These are phyloP conservation scores for Ustilago loliicola DNA, from an alignment of 1,284 basidiomycete genomes.

Conservation along the genomic window DNA sequence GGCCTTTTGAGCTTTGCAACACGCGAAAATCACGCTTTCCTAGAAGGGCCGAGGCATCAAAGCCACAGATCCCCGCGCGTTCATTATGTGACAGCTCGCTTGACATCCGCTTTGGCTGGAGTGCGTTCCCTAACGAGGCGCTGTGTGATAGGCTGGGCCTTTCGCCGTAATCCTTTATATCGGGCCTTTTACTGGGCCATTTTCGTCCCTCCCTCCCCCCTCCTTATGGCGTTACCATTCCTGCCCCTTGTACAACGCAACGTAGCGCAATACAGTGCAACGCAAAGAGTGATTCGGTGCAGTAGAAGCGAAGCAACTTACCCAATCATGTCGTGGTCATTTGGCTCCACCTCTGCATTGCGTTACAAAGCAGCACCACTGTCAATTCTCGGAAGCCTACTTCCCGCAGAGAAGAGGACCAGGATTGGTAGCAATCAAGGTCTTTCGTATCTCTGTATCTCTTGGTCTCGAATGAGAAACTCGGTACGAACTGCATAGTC, in stretches of 20 bases:
- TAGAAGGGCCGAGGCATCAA: background rate
- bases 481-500: background rate
- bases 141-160: constrained; percentile 44
- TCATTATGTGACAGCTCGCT: constrained; percentile 19
- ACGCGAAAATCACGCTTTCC: background rate
- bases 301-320: no score
- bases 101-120: background rate
- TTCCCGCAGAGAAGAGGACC: background rate
- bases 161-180: constrained; percentile 34
- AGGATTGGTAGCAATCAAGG: background rate
- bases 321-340: no score
- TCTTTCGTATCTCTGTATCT: background rate
- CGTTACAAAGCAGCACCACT: no score
- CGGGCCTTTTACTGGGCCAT: constrained; percentile 49
- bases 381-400: background rate
- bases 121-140: background rate
- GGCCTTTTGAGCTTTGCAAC: constrained; percentile 13
- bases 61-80: background rate
- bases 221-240: background rate
- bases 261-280: background rate
- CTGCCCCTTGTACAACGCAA: background rate
- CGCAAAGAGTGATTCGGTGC: background rate
- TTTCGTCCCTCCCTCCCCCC: constrained; percentile 5
- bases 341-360: no score
- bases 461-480: background rate